Percentiles rank a stretch among this genome's conserved stretches.
Evolutionary conservation across 768 basidiomycete genomes (phyloP).

Genomic region (Leccinellum luteum): DNA sequence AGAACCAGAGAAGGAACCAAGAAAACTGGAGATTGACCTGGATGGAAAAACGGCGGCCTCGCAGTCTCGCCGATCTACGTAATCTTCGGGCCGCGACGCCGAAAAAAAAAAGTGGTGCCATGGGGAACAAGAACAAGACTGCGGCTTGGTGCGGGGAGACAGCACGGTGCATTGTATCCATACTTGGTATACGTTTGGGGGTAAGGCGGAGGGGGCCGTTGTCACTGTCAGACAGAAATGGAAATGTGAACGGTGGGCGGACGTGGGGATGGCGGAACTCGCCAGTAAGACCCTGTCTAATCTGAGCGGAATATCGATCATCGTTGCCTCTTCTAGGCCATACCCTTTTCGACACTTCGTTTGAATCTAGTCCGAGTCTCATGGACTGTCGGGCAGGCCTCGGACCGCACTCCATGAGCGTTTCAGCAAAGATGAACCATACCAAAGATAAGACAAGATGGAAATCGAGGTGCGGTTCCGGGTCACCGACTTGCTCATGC

Average conservation of each 20-base stretch:
- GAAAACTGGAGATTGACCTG: background rate
- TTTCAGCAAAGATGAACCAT: background rate
- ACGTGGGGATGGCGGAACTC: background rate
- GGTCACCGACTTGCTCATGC: background rate
- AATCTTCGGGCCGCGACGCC: background rate
- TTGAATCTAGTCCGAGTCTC: background rate
- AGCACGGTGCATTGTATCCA: background rate
- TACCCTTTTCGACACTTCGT: background rate
- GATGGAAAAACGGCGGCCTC: background rate
- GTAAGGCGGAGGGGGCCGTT: background rate
- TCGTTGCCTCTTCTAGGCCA: background rate
- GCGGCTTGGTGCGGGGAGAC: background rate
- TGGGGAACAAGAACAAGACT: background rate
- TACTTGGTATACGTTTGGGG: background rate
- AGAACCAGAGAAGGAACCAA: background rate
- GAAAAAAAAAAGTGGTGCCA: background rate
- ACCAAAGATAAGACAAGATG: background rate
- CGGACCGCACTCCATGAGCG: background rate
- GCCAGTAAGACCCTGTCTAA: background rate
- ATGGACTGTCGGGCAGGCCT: background rate
- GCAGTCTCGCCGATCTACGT: background rate
- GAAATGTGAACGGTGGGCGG: background rate
- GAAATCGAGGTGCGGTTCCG: background rate
- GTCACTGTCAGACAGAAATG: background rate
- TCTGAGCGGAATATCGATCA: background rate